Percentiles rank a stretch among this genome's conserved stretches.
Evolutionary conservation across 2,329 filamentous ascomycete species (phyloP).

Genomic region (Aspergillus fumigatiaffinis): DNA sequence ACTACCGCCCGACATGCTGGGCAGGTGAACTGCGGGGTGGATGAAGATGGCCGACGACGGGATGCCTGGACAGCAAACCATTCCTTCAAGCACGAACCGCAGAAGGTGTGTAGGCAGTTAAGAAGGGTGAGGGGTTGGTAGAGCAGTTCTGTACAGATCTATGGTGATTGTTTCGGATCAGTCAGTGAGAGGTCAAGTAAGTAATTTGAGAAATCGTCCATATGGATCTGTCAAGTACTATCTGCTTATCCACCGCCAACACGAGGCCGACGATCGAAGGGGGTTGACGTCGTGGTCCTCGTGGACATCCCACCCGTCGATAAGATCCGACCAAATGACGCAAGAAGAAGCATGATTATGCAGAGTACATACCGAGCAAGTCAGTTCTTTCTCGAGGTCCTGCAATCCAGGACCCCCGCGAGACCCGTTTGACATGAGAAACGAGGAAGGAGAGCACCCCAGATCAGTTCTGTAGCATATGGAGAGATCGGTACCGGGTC

Average conservation of each 20-base stretch:
- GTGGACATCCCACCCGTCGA: not conserved
- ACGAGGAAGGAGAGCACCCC: not conserved
- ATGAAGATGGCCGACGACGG: constrained; percentile 45
- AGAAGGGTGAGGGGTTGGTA: constrained; percentile 88
- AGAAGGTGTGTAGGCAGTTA: constrained; percentile 93
- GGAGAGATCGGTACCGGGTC: not conserved
- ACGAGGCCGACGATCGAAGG: not conserved
- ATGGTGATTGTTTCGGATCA: constrained; percentile 1
- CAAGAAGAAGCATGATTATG: not conserved
- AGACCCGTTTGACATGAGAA: constrained; percentile 17
- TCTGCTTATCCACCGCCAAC: not conserved
- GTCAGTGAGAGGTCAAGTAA: not conserved
- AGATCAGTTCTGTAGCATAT: not conserved
- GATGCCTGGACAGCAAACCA: constrained; percentile 84
- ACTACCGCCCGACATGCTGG: constrained; percentile 86
- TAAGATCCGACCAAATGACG: not conserved
- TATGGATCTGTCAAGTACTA: not conserved
- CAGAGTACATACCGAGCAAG: constrained; percentile 74
- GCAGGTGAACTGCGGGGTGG: constrained; percentile 68
- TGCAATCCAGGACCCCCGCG: constrained; percentile 36
- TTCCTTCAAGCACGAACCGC: constrained; percentile 89
- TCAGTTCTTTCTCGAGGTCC: constrained; percentile 89
- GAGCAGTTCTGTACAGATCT: constrained; percentile 96
- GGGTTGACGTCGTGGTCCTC: not conserved
- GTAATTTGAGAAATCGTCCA: not conserved